Evolutionary conservation across 1,284 basidiomycete genomes (phyloP), one percentile per base, ranked within the genome.

Genomic region (Neotropicomus parvogracilis): DNA sequence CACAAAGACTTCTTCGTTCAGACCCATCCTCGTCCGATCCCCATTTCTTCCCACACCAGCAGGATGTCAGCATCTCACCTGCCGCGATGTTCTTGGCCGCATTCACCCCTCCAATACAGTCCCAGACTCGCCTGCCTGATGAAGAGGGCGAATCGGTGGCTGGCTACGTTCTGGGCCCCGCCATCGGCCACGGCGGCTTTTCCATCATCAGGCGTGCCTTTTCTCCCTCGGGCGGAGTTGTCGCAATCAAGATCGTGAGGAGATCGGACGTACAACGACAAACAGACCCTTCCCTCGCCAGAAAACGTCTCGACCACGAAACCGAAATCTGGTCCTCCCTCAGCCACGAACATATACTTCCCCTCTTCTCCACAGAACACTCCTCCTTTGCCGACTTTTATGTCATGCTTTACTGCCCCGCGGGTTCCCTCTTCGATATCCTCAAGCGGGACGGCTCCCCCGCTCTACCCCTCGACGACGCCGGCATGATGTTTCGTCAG

Each of bases 401-500:
- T 64, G 79, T 95, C 70, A 93, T 84, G 21, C 80, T 92, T 4
- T 81, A 80, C 55, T 89, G 92, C 58, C 84, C 89, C 13, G 88
- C 88, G 13, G 93, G 93, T 8, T 89, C 86, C 4, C 75, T 97
- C 39, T 85, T 89, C 59, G 88, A 95, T 62, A 88, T 94, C 45
- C 75, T 97, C 51, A 80, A 83, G 61, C 73, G 85, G 41, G 83
- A 83, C 50, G 88, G 85, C 4, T 66, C 66, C 1, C 84, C 83
- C 6, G 81, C 76, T 44, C 65, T 85, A 26, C 77, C 77, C 20
- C 81, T 81, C 55, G 88, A 90, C 58, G 91, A 91, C 50, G 89
- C 84, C 0, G 84, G 90, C 44, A 88, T 85, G 72, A 87, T 93
- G 77, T 95, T 97, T 65, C 80, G 86, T 40, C 93, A 97, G 68